Base-by-base conservation (phyloP, 768 basidiomycete species). In the Suillus hirtellus region DNA sequence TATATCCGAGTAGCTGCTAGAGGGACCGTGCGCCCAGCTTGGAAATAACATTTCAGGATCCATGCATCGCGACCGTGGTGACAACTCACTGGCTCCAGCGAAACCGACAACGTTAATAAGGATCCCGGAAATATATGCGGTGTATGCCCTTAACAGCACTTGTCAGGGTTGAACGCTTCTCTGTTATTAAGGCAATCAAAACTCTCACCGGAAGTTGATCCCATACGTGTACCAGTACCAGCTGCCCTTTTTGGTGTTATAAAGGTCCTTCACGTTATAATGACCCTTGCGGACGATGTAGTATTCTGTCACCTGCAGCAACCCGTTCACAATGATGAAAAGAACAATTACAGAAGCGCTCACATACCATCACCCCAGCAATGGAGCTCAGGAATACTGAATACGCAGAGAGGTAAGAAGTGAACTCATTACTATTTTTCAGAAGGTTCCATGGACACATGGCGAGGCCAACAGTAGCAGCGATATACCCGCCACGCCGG, bases 91-190 rank as follows among this genome's bases (percentile, higher is more conserved):
- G 19, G 89, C 88, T 60, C 90, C 89, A 12, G 86, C 88, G 65
- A 94, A 94, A 8, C 90, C 92, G 44, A 91, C 87, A 15, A 91
- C 86, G 72, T 94, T 94, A 73, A 93, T 89, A 10, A 90, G 79
- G 66, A 95, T 91, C 19, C 93, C 91, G 42, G 86, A 70, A 61
- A 89, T 79, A 71, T 91, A 90, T 2, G 87, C 86, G 0, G 81
- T 80, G 64, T 89, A 90, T 10, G 88, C 87, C 37, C 85, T 86
- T 68, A 8, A 49, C 40, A 9, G 9, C 9, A 37, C 14, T 46
- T 31, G 49, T 19, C 10, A 66, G 61, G 46, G 42, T 65, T 46
- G 24, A 4, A 61, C 3, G 46, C 40, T 19, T 69, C 61, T n/a
- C n/a, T n/a, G n/a, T n/a, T n/a, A n/a, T n/a, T n/a, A 35, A 27